Base-by-base conservation (phyloP, 2,329 filamentous ascomycete species). In the Penicillium verrucosum region DNA sequence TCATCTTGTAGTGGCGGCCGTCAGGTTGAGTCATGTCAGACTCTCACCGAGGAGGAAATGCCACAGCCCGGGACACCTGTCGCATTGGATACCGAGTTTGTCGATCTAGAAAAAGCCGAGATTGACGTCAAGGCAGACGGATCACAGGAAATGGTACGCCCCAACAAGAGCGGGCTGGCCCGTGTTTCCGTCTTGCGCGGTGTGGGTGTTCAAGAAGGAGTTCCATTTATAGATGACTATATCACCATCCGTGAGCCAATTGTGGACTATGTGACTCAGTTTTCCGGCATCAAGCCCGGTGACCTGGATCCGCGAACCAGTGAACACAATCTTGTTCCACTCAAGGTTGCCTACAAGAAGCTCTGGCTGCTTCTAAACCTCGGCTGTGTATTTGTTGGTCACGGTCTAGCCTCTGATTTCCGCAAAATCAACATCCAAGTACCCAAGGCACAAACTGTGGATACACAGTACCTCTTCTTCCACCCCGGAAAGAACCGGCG, bases 351-450 rank as follows among this genome's bases (percentile, higher is more conserved):
- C 1, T 99, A 97, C 81, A 99, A 99, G 77, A 97, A 97, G 73
- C 85, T 99, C 30, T 99, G 95, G 95, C 85, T 97, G 16, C 82
- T 99, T 18, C 83, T 99, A 32, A 99, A 99, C 70, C 82, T 97
- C 0, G 94, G 94, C 46, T 96, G 92, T 75, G 85, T 90, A 60
- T 99, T 99, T 71, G 84, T 99, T 5, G 94, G 94, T 2, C 94
- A 99, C 69, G 93, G 93, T 4, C 81, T 99, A 41, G 90, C 90
- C 64, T 93, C 94, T 65, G 94, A 99, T 75, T 97, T 99, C 77
- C 90, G 94, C 51, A 96, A 96, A 54, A 96, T 96, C 76, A 99
- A 99, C 73, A 97, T 99, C 54, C 90, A 97, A 72, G 89, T 99
- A 0, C 94, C 95, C 1, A 90, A 88, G 70, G 76, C 84, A 4